Base-by-base conservation (phyloP, 768 basidiomycete genomes). In the Candolleomyces efflorescens region DNA sequence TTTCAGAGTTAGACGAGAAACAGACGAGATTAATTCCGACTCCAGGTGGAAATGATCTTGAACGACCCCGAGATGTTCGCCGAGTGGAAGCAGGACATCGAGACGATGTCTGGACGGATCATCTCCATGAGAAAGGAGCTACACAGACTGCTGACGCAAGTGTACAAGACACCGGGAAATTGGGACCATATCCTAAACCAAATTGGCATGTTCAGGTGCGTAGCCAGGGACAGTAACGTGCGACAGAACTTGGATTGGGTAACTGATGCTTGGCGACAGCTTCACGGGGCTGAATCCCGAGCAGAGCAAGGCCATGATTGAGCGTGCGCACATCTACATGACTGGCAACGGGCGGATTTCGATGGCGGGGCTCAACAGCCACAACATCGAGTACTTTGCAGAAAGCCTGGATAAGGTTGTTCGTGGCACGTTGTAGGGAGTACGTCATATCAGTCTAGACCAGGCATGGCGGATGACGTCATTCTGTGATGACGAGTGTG, bases 181-280 rank as follows among this genome's bases (percentile, higher is more conserved):
- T 99, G 97, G 97, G 84, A 87, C n/a, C 96, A 98, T 73, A 96
- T 99, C 66, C 77, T 89, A 64, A 83, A 85, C 53, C 97, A 98
- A 79, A 98, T 98, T 72, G 96, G 95, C 56, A 97, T 96, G 95
- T 97, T 95, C 81, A 93, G 90, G 86, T 93, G 53, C 61, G 65
- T 26, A 12, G 94, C 92, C 94, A 3, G 94, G 91, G 15, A 71
- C 96, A 75, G 96, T 94, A 78, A 82, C 75, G 47, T 43, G 41
- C 41, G 67, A 77, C 59, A 97, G 95, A 73, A 71, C n/a, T 57
- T 71, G 37, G 89, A 90, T 70, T 85, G 93, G 78, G 91, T 87
- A 20, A 77, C 77, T 68, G 53, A 54, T 20, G 36, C 36, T 37
- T 17, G 20, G 13, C 11, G 15, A 43, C 69, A 92, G 92, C 71